Evolutionary conservation across 1,139 yeast genomes (phyloP), one percentile per base, ranked within the genome.

Genomic region (Pneumocystis oryctolagi): DNA sequence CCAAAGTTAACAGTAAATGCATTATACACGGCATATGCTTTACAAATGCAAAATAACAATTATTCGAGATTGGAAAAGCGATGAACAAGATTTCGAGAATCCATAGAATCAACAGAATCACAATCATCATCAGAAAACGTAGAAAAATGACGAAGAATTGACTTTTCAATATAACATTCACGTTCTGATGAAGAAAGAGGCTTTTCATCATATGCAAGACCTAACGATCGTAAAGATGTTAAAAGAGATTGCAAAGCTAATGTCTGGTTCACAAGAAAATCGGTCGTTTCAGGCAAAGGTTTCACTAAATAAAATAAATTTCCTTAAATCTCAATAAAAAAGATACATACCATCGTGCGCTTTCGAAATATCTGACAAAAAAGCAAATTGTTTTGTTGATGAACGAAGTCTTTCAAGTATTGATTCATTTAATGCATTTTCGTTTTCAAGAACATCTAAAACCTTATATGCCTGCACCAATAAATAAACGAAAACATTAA

Each of bases 221-320:
- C 55, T 31, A 47, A 47, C 8, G 55, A 18, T 60, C 42, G 62
- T n/a, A 61, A 25, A 57, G 35, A 16, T 59, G 34, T 25, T 37
- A 58, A 34, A 37, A 59, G 56, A 47, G 60, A 31, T 18, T 65
- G 61, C 5, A 65, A 63, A 16, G 59, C 57, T 14, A 40, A 53
- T n/a, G 60, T 56, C 39, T 65, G 66, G 18, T 64, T 65, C 31
- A 58, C 42, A 42, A 64, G 32, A 34, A 64, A 60, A 28, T 60
- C 66, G 8, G 62, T 57, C 3, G 66, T 60, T 25, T 65, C 64
- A n/a, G 53, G 57, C 53, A 65, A 34, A 6, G 62, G 60, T 18
- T 63, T 64, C n/a, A 65, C 62, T 57, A 39, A 35, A 39, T 8
- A 25, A 5, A 42, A 6, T 18, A 12, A 42, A 47, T 8, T 9